Evolutionary conservation across 331 rosid genomes (phyloP).

Genomic region (Quercus phellos): DNA sequence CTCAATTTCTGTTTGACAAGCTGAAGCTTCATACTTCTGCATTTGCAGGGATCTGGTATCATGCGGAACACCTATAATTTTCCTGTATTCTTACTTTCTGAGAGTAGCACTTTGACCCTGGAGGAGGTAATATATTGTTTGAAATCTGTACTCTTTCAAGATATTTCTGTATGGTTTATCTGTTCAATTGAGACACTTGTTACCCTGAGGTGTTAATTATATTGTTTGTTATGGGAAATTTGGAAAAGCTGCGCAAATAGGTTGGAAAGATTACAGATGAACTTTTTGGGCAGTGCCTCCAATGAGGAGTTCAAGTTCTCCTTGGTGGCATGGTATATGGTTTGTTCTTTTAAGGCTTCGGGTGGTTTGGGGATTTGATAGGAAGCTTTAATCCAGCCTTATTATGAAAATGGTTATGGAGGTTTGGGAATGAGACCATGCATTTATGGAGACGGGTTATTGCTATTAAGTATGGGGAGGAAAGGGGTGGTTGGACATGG

Average conservation of each 20-base stretch:
- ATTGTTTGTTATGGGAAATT: not conserved
- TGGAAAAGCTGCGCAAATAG: not conserved
- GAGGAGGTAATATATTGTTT: conserved; percentile 55
- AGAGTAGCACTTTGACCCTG: conserved; percentile 51
- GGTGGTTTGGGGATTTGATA: too few species aligned
- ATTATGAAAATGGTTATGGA: too few species aligned
- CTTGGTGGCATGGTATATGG: too few species aligned
- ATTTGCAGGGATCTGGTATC: conserved; percentile 81
- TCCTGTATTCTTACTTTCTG: conserved; percentile 76
- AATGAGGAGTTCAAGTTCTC: too few species aligned
- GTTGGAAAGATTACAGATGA: too few species aligned
- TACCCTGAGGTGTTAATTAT: not conserved
- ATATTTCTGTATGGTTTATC: conserved; percentile 1
- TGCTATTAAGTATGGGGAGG: too few species aligned
- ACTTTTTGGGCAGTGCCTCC: too few species aligned
- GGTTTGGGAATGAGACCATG: too few species aligned
- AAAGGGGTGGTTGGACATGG: too few species aligned
- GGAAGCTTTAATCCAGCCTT: too few species aligned
- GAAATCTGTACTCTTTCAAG: conserved; percentile 3
- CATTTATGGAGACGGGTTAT: too few species aligned
- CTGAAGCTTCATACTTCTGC: conserved; percentile 6
- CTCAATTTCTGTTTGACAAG: not conserved
- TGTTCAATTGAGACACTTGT: conserved; percentile 4
- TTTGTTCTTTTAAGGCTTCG: too few species aligned
- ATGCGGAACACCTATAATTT: conserved; percentile 69